Evolutionary conservation across 164 flowering plant genomes (phyloP), one percentile per base, ranked within the genome.

Genomic region (Hamamelis virginiana): DNA sequence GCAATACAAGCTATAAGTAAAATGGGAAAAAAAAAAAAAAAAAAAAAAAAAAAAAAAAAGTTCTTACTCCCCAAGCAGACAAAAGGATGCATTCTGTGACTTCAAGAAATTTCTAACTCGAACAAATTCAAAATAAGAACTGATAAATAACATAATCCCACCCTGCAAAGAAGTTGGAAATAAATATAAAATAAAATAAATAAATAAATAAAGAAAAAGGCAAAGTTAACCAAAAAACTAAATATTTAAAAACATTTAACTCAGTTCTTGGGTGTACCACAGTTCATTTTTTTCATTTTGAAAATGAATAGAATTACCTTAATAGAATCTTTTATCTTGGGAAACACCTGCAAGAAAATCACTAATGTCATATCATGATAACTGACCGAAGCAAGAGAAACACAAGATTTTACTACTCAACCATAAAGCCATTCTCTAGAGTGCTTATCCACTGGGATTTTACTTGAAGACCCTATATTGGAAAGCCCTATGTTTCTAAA

Each of bases 61-160:
- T 72, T 53, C 95, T 87, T 83, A 94, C 98, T 92, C 98, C 33
- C 86, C 86, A 41, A 94, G 84, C 69, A 86, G 75, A 73, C 98
- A 94, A 74, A 89, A 88, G 58, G 95, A 88, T 57, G 97, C 91
- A 73, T 83, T 80, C 64, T 94, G 94, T 10, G 90, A 81, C 76
- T 87, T 89, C 81, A 95, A 77, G 68, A 86, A 95, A 65, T 88
- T 91, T 18, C 97, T 82, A 62, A 95, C 21, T 47, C 93, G 87
- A 59, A 91, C 86, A 80, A 81, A 95, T 69, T 95, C 97, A 64
- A 89, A 84, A 76, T 92, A 91, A 25, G 97, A 89, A 79, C 89
- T 87, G 72, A 84, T 76, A 77, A 95, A 94, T 61, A 94, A 56
- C 97, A 95, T 86, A 13, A 81, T 75, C 16, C 99, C 99, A 46